Evolutionary conservation across 345 rosid genomes (phyloP).

Genomic region (Acer campestre): DNA sequence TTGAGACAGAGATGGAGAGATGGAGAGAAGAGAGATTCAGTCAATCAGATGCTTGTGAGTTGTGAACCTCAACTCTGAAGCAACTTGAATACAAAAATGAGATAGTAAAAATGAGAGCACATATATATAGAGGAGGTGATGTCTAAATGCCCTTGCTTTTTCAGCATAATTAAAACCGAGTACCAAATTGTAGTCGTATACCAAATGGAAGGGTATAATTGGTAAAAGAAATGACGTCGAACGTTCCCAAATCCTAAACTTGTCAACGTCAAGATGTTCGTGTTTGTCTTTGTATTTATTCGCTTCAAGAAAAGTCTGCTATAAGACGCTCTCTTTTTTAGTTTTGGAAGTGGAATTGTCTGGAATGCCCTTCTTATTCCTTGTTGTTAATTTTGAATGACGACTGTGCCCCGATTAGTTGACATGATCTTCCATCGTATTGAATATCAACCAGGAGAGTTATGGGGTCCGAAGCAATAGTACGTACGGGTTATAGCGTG

Average conservation of each 20-base stretch:
- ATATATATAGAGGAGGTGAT: background rate
- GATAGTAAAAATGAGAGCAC: background rate
- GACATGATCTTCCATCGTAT: background rate
- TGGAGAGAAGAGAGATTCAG: background rate
- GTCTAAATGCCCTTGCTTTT: background rate
- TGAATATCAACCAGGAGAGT: background rate
- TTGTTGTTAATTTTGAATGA: no score
- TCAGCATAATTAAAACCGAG: background rate
- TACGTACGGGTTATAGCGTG: background rate
- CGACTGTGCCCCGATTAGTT: no score
- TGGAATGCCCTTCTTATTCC: slow-evolving; percentile 5
- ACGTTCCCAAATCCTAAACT: background rate
- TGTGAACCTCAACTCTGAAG: no score
- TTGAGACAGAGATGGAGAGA: background rate
- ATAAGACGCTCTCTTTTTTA: background rate
- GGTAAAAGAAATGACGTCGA: background rate
- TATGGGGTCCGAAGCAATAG: no score
- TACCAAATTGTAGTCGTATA: background rate
- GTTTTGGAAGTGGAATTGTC: background rate
- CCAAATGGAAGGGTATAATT: background rate
- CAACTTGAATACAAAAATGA: background rate
- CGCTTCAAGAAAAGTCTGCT: background rate
- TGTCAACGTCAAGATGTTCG: background rate
- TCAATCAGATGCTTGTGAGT: background rate
- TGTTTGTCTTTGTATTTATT: background rate